Conservation (phyloP, 495 filamentous ascomycete species). For the Penicillium silybi region DNA sequence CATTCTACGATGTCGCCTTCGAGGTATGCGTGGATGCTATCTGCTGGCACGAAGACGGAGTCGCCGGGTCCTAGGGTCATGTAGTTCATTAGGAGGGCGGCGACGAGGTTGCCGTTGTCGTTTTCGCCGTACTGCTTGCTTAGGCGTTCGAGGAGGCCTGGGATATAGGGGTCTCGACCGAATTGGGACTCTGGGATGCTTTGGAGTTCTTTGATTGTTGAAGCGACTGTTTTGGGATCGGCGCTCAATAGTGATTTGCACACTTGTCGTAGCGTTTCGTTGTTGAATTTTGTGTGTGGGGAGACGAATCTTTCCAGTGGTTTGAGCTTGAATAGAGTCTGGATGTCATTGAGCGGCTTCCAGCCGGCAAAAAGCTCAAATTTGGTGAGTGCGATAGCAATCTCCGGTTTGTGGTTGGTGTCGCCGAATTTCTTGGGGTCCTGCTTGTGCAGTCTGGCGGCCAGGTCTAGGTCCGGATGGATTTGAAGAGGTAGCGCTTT, state of each 20-base stretch:
- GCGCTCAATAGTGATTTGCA: conserved; percentile 54
- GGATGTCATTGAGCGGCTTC: conserved; percentile 61
- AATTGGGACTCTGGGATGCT: conserved; percentile 45
- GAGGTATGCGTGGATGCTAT: conserved; percentile 76
- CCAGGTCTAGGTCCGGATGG: conserved; percentile 67
- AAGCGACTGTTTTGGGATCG: conserved; percentile 45
- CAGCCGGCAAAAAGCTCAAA: conserved; percentile 80
- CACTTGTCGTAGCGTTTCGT: conserved; percentile 57
- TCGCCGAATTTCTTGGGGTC: conserved; percentile 67
- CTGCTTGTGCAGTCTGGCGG: conserved; percentile 56
- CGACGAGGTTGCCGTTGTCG: conserved; percentile 59
- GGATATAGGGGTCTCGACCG: conserved; percentile 54
- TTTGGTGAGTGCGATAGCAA: conserved; percentile 68
- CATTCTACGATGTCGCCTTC: conserved; percentile 79
- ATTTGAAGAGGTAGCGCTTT: conserved; percentile 81
- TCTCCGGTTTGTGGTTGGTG: conserved; percentile 79
- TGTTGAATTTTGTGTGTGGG: conserved; percentile 45
- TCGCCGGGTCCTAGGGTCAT: conserved; percentile 62
- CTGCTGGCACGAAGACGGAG: conserved; percentile 69
- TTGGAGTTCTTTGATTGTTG: conserved; percentile 48
- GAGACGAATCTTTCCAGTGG: conserved; percentile 53
- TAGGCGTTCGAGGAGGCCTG: conserved; percentile 59
- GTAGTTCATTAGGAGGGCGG: conserved; percentile 69
- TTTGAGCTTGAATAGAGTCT: conserved; percentile 54
- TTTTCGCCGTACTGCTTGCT: conserved; percentile 56